These are phyloP conservation scores for Cornus kousa DNA, from an alignment of 148 eudicot species.

Conservation along the genomic window DNA sequence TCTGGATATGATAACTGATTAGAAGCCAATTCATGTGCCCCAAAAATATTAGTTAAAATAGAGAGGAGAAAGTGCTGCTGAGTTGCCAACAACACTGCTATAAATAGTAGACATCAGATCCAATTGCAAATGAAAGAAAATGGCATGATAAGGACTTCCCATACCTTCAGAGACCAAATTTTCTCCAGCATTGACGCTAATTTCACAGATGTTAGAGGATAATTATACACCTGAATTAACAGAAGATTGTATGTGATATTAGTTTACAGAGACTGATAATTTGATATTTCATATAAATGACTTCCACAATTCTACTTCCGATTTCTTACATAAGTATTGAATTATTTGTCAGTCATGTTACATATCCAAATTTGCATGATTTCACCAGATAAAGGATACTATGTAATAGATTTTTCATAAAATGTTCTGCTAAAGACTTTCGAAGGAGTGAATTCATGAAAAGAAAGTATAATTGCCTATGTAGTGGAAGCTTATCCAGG, in stretches of 20 bases:
- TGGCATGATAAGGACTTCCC: constrained; percentile 7
- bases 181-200: constrained; percentile 62
- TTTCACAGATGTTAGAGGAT: constrained; percentile 67
- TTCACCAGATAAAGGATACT: neutral
- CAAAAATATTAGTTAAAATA: no score
- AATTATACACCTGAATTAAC: constrained; percentile 51
- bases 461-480: neutral
- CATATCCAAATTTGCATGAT: neutral
- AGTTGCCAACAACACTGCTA: neutral
- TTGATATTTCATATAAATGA: no score
- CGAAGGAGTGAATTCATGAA: neutral
- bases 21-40: no score
- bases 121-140: neutral
- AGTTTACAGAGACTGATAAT: neutral
- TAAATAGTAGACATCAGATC: neutral
- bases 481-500: neutral
- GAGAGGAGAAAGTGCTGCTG: neutral
- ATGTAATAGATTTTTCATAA: neutral
- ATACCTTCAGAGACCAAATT: constrained; percentile 80
- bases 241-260: neutral
- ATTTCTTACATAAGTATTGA: neutral
- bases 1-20: no score
- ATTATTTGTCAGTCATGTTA: neutral
- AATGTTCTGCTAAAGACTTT: neutral
- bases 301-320: neutral